Evolutionary conservation across 495 filamentous ascomycete species (phyloP), one percentile per base, ranked within the genome.

Genomic region (Halenospora varia): DNA sequence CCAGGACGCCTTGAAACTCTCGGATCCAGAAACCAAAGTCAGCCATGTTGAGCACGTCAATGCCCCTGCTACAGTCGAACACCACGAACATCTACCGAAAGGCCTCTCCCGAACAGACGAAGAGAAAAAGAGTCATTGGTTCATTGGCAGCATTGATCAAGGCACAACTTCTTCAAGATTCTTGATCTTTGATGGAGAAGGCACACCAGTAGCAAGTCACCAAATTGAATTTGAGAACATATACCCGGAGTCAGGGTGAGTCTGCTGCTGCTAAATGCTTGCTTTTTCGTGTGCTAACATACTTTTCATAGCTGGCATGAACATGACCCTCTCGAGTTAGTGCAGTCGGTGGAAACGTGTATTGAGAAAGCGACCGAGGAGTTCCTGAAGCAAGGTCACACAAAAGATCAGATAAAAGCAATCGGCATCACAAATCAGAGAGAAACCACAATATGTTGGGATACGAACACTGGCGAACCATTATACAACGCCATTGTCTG

Each of bases 341-440:
- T 96, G 19, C 73, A 75, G 49, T 91, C 90, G 3, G 92, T 95
- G 15, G 83, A 89, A 64, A 79, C 80, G 48, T 97, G 93, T 75
- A 92, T 96, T 54, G 88, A 94, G 57, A 80, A 83, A 62, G 90
- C 91, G 1, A 86, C 88, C 65, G 81, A 83, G 63, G 71, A 82
- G 23, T 96, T 96, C 73, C 68, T 82, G 17, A 77, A 81, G 41
- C 73, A 84, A 42, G 93, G 93, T 44, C 80, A 92, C 73, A 79
- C 80, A 19, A 77, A 82, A 50, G 77, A 77, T 50, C 79, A 90
- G 59, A 89, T 97, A 64, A 89, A 89, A 65, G 84, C 90, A 25
- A 82, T 97, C 65, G 93, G 93, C 54, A 89, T 97, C 70, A 96
- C 92, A 56, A 96, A 89, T 73, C 93, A 97, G 76, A 85, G 93